Base-by-base conservation (phyloP, 345 rosid genomes). In the Trapa bicornis region DNA sequence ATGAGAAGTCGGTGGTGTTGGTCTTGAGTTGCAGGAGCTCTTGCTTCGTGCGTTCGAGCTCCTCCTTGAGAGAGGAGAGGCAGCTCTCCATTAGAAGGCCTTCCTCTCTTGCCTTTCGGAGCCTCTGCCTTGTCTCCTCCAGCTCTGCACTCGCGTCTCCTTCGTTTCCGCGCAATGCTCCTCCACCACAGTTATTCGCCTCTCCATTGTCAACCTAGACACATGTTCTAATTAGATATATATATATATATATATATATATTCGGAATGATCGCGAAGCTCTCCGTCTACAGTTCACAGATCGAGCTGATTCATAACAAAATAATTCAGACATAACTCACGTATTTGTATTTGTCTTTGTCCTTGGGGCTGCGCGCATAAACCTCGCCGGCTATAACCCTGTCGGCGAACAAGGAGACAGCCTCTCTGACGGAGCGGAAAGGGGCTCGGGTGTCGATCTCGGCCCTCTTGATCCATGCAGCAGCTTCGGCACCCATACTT, bases 121-220 rank as follows among this genome's bases (percentile, higher is more conserved):
- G 93, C 67, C 72, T 81, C 41, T 82, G 85, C 66, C 80, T 94
- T 50, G 99, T 85, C 76, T 85, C 97, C 75, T 86, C 85, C 33
- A 91, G 81, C 79, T 91, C 92, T 5, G 79, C 84, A 45, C 75
- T 72, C 13, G 82, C 66, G 2, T 70, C 78, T 66, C 77, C 83
- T 32, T 73, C 54, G 47, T 22, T 22, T 22, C 29, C 29, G 29
- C 29, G 29, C 29, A 22, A 22, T 22, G 45, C 48, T 76, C 43
- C 70, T 45, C 77, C 71, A 47, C 38, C 1, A 15, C 70, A 58
- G 7, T 63, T 75, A 58, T 69, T 75, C 8, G 33, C 67, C 17
- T 38, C 67, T 65, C 67, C 67, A 43, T 65, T 35, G 33, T 43
- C 8, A 65, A n/a, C 36, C 53, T 41, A 43, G 50, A 41, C 36